Conservation (phyloP, 768 basidiomycete species). For the Heimioporus sp. region DNA sequence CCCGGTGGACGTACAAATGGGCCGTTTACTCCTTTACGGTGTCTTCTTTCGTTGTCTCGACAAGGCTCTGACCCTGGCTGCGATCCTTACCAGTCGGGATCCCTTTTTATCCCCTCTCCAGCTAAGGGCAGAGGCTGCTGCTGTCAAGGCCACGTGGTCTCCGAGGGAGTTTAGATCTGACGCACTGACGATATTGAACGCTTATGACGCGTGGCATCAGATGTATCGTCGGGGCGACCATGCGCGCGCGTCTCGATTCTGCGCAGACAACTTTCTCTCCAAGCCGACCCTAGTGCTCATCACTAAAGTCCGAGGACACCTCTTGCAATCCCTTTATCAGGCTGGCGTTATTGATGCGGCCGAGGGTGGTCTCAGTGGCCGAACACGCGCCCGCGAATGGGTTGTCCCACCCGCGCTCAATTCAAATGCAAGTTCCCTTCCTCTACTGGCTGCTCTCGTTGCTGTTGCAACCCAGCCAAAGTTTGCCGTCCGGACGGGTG, state of each 20-base stretch:
- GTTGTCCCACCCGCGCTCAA: conserved; percentile 68
- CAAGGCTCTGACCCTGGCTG: conserved; percentile 85
- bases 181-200: conserved; percentile 71
- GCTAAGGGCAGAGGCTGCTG: conserved; percentile 66
- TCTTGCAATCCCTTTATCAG: conserved; percentile 73
- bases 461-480: conserved; percentile 87
- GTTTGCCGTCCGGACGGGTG: conserved; percentile 76
- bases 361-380: conserved; percentile 51
- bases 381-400: conserved; percentile 33
- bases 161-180: conserved; percentile 83
- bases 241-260: conserved; percentile 68
- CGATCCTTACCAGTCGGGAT: conserved; percentile 85
- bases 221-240: conserved; percentile 68
- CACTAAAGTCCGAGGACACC: conserved; percentile 73
- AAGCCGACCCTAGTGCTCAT: conserved; percentile 83
- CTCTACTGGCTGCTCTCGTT: conserved; percentile 80
- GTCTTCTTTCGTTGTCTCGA: conserved; percentile 93
- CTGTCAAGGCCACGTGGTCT: conserved; percentile 75
- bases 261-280: conserved; percentile 81
- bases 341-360: conserved; percentile 83
- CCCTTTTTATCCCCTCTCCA: conserved; percentile 86
- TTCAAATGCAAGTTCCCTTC: conserved; percentile 66
- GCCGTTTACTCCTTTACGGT: conserved; percentile 85
- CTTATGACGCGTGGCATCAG: conserved; percentile 80
- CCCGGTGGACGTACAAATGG: conserved; percentile 88